A percentile compares a stretch with the other conserved stretches of the same genome.
Conservation (phyloP, 2,329 filamentous ascomycete species). For the Didymella glomerata region DNA sequence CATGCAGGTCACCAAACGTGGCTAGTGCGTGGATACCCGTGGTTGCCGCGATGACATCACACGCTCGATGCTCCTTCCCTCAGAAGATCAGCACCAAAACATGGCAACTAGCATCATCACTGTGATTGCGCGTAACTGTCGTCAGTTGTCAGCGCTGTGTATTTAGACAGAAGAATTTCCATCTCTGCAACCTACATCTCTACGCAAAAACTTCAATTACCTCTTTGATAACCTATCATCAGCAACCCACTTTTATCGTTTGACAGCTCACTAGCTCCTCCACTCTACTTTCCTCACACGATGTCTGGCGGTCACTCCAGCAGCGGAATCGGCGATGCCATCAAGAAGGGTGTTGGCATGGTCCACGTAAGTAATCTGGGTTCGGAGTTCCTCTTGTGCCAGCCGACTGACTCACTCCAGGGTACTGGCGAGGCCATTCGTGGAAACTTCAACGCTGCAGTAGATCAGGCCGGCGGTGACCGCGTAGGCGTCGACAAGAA, state of each 20-base stretch:
- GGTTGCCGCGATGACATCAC: conserved; percentile 17
- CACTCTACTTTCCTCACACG: conserved; percentile 3
- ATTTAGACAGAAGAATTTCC: background rate
- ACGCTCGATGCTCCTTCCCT: conserved; percentile 8
- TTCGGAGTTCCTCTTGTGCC: background rate
- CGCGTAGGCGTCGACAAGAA: conserved; percentile 41
- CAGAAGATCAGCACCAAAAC: conserved; percentile 19
- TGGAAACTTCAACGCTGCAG: conserved; percentile 48
- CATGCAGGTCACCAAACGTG: background rate
- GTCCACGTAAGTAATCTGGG: conserved; percentile 42
- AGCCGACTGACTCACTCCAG: conserved; percentile 30
- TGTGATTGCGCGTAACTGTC: conserved; percentile 3
- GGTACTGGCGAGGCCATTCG: conserved; percentile 52
- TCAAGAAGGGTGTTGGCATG: conserved; percentile 47
- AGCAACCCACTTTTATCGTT: conserved; percentile 8
- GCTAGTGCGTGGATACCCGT: conserved; percentile 5
- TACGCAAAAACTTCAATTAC: background rate
- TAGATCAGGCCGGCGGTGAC: conserved; percentile 47
- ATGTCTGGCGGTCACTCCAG: conserved; percentile 41
- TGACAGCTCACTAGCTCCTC: conserved; percentile 16
- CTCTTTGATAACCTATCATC: background rate
- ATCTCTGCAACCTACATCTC: background rate
- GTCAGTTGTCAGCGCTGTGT: conserved; percentile 5
- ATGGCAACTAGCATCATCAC: conserved; percentile 8
- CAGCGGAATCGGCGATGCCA: conserved; percentile 38